phyloP scores from a whole-genome alignment of 345 rosid genomes.

The Pugionium dolabratum region DNA sequence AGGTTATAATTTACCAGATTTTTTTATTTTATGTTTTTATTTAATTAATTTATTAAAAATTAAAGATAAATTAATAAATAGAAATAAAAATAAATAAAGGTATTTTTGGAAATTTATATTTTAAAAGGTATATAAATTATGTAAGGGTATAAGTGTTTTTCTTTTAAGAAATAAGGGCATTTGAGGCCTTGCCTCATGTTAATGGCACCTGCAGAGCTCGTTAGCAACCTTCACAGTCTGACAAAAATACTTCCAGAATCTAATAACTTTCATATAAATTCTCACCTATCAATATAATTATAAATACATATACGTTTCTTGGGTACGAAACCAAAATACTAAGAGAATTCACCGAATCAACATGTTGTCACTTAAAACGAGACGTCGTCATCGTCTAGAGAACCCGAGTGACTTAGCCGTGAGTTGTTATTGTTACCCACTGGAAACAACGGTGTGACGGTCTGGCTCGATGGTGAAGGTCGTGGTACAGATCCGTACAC shows the following conservation, averaged over 20 bases:
- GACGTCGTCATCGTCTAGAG: constrained; percentile 44
- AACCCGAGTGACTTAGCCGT: constrained; percentile 39
- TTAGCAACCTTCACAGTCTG: constrained; percentile 27
- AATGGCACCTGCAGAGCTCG: constrained; percentile 21
- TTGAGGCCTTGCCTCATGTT: no score
- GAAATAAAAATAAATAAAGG: no score
- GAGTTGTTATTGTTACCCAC: constrained; percentile 36
- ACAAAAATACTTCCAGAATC: constrained; percentile 15
- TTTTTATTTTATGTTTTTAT: no score
- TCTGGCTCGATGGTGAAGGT: constrained; percentile 43
- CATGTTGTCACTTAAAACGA: constrained; percentile 24
- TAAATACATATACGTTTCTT: constrained; percentile 28
- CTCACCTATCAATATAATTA: constrained; percentile 28
- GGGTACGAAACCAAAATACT: constrained; percentile 16
- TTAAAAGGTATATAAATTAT: no score
- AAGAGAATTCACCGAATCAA: constrained; percentile 22
- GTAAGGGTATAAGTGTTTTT: background rate
- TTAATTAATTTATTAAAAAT: no score
- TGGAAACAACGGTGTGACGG: constrained; percentile 52
- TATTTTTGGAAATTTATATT: no score
- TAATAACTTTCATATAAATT: constrained; percentile 26
- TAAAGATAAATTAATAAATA: no score
- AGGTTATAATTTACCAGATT: no score
- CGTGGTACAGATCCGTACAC: constrained; percentile 56
- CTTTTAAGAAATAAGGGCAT: background rate